phyloP scores from a whole-genome alignment of 1,284 basidiomycete genomes.

The Fomes fomentarius region DNA sequence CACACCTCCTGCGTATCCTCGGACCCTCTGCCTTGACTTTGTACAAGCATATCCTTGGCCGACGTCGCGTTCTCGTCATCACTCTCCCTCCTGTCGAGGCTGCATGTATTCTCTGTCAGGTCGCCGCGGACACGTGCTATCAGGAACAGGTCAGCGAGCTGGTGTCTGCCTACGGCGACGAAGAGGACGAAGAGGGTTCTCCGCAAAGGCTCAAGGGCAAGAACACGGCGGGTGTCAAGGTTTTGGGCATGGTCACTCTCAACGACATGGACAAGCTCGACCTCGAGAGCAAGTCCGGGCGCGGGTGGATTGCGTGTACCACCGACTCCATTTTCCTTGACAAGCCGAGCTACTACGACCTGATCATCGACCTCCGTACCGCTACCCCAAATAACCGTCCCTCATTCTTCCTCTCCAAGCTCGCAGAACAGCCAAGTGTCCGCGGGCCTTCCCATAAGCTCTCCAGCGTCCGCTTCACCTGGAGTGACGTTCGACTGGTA shows the following conservation, averaged over 20 bases:
- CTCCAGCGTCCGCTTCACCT: conserved; percentile 69
- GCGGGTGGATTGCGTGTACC: conserved; percentile 83
- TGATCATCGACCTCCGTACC: conserved; percentile 76
- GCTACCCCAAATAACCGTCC: conserved; percentile 63
- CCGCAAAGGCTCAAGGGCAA: conserved; percentile 44
- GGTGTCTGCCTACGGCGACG: conserved; percentile 21
- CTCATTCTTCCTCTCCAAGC: conserved; percentile 62
- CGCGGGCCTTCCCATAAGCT: conserved; percentile 55
- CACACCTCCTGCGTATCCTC: conserved; percentile 71
- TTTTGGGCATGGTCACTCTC: conserved; percentile 78
- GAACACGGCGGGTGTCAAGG: conserved; percentile 57
- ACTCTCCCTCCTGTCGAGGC: conserved; percentile 78
- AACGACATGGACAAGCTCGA: conserved; percentile 66
- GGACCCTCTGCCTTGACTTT: conserved; percentile 76
- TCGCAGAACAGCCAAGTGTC: conserved; percentile 38
- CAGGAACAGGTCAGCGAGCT: conserved; percentile 47
- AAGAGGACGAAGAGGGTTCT: conserved; percentile 21
- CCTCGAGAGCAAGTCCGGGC: conserved; percentile 54
- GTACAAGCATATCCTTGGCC: conserved; percentile 76
- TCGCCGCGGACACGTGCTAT: conserved; percentile 72
- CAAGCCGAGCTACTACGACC: conserved; percentile 74
- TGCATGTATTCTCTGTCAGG: conserved; percentile 75
- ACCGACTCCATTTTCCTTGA: conserved; percentile 83
- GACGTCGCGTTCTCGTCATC: conserved; percentile 73
- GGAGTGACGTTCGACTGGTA: conserved; percentile 78